A percentile compares a stretch with the other conserved stretches of the same genome.
phyloP scores from a whole-genome alignment of 345 rosid species.

The thale cress (Arabidopsis thaliana) region TAIR10.1 NC_003071.7:16908501-16909000 shows the following conservation, averaged over 20 bases:
- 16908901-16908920: background rate
- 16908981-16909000: background rate
- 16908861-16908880: slow-evolving; percentile 1
- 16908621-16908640: slow-evolving; percentile 28
- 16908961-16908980: background rate
- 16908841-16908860: background rate
- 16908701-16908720: slow-evolving; percentile 30
- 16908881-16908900: background rate
- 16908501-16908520: slow-evolving; percentile 13
- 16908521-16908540: slow-evolving; percentile 28
- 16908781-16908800: background rate
- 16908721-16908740: slow-evolving; percentile 16
- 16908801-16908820: background rate
- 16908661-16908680: slow-evolving; percentile 39
- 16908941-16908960: background rate
- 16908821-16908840: slow-evolving; percentile 7
- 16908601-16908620: slow-evolving; percentile 34
- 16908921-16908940: background rate
- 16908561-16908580: slow-evolving; percentile 40
- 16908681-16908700: slow-evolving; percentile 1
- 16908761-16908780: background rate
- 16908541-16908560: slow-evolving; percentile 1
- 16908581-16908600: slow-evolving; percentile 34
- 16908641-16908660: slow-evolving; percentile 39
- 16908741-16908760: background rate